Conservation (phyloP, 495 filamentous ascomycete genomes). For the Neurospora tetrasperma region DNA sequence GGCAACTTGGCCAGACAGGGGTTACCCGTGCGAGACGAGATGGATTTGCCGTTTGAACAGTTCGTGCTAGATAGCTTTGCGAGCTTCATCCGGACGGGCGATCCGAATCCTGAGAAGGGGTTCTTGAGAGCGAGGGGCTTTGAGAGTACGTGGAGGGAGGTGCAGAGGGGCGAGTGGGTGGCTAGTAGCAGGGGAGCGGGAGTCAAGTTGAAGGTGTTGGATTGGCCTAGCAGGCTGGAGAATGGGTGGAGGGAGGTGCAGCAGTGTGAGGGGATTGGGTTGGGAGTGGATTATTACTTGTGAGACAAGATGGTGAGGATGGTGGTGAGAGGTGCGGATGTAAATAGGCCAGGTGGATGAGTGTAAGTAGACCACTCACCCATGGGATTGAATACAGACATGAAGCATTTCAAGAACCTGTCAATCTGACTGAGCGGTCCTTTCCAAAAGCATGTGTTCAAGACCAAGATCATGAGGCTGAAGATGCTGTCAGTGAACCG, state of each 20-base stretch:
- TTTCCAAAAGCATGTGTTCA: not conserved
- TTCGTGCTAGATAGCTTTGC: constrained; percentile 27
- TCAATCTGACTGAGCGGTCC: not conserved
- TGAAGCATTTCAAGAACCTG: not conserved
- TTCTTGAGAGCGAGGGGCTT: constrained; percentile 26
- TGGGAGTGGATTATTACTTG: constrained; percentile 24
- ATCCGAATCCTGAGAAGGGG: constrained; percentile 27
- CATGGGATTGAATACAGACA: not conserved
- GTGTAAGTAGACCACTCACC: not conserved
- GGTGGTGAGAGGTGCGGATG: not conserved
- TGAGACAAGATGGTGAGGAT: not conserved
- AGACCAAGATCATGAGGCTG: not conserved
- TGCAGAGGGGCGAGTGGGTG: constrained; percentile 18
- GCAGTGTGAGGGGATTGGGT: constrained; percentile 24
- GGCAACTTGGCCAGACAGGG: constrained; percentile 29
- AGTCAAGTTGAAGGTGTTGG: constrained; percentile 23
- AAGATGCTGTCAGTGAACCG: not conserved
- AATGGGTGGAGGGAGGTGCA: constrained; percentile 20
- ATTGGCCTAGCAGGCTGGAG: constrained; percentile 21
- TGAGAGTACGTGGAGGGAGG: constrained; percentile 9
- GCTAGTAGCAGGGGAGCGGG: constrained; percentile 9
- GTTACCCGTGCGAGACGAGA: constrained; percentile 25
- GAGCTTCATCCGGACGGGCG: constrained; percentile 24
- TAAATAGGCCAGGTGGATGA: not conserved
- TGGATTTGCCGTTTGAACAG: constrained; percentile 28